These are phyloP conservation scores for Chlorella sp. DNA, from an alignment of 139 green algal species.

Conservation along the genomic window DNA sequence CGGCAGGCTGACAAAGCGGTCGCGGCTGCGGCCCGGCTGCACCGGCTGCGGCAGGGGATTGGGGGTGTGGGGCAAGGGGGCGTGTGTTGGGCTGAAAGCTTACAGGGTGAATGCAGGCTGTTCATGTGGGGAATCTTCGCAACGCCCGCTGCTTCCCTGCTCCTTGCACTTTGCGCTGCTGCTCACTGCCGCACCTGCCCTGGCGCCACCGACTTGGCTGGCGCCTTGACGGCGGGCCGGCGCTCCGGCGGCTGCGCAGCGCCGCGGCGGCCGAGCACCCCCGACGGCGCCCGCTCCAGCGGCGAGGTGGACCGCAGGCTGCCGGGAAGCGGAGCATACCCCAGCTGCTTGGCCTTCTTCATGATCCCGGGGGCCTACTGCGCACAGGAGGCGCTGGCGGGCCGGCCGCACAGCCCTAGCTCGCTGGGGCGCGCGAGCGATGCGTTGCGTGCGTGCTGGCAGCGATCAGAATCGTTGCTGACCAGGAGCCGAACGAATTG, in stretches of 20 bases:
- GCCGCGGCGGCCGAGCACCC: neutral
- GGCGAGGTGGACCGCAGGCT: conserved; percentile 16
- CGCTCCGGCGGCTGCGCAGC: neutral
- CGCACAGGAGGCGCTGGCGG: neutral
- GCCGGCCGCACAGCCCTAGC: neutral
- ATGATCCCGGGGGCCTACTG: neutral
- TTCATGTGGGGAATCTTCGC: neutral
- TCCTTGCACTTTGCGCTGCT: neutral
- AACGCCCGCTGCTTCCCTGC: no score
- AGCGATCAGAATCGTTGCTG: no score
- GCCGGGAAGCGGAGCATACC: conserved; percentile 29
- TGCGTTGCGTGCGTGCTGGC: no score
- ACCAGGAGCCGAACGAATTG: no score
- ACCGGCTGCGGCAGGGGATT: conserved; percentile 18
- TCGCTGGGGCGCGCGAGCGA: no score
- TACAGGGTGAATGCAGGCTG: neutral
- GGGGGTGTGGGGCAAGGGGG: neutral
- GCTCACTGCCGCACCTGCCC: conserved; percentile 7
- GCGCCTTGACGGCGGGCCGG: neutral
- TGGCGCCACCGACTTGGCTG: conserved; percentile 12
- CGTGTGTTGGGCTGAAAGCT: no score
- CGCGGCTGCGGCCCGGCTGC: conserved; percentile 11
- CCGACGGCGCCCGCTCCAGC: conserved; percentile 1
- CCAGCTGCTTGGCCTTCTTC: conserved; percentile 36
- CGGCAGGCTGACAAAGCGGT: conserved; percentile 64